These are phyloP conservation scores for Gelatoporia subvermispora DNA, from an alignment of 768 basidiomycete genomes.

Conservation along the genomic window DNA sequence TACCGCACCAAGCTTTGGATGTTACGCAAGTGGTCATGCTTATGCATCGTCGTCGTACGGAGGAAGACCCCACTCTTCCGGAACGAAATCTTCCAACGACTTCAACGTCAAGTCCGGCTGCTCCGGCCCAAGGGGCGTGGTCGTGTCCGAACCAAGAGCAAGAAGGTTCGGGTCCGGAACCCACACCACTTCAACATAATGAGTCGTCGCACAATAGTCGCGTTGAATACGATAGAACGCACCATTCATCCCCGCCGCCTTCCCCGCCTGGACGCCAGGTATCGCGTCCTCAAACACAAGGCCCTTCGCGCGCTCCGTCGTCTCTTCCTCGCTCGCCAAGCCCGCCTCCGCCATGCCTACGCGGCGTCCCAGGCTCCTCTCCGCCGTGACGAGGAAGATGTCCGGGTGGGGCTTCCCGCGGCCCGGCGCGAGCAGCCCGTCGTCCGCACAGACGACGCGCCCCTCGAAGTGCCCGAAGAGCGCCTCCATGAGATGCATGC, in stretches of 20 bases:
- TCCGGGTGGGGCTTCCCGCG: slow-evolving; percentile 80
- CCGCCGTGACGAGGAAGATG: slow-evolving; percentile 73
- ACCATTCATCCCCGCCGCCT: slow-evolving; percentile 86
- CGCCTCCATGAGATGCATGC: slow-evolving; percentile 50
- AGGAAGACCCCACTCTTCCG: slow-evolving; percentile 81
- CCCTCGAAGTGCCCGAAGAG: slow-evolving; percentile 69
- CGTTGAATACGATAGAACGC: slow-evolving; percentile 14
- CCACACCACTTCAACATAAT: slow-evolving; percentile 63
- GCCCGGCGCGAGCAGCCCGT: slow-evolving; percentile 38
- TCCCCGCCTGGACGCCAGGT: slow-evolving; percentile 74
- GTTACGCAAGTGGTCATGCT: not conserved
- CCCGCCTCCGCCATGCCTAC: slow-evolving; percentile 46
- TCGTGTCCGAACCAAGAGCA: slow-evolving; percentile 36
- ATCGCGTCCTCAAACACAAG: slow-evolving; percentile 83
- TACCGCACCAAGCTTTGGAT: too few relatives aligned
- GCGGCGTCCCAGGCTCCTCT: slow-evolving; percentile 45
- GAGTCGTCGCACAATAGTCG: not conserved
- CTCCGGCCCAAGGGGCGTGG: slow-evolving; percentile 33
- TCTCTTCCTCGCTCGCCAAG: slow-evolving; percentile 30
- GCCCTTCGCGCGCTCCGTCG: slow-evolving; percentile 51
- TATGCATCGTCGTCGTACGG: slow-evolving; percentile 38
- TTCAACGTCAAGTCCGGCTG: slow-evolving; percentile 53
- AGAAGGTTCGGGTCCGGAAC: slow-evolving; percentile 73
- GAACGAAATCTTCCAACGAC: slow-evolving; percentile 70
- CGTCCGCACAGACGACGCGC: slow-evolving; percentile 70